These are phyloP conservation scores for Diaporthe caulivora DNA, from an alignment of 2,329 filamentous ascomycete species.

Conservation along the genomic window DNA sequence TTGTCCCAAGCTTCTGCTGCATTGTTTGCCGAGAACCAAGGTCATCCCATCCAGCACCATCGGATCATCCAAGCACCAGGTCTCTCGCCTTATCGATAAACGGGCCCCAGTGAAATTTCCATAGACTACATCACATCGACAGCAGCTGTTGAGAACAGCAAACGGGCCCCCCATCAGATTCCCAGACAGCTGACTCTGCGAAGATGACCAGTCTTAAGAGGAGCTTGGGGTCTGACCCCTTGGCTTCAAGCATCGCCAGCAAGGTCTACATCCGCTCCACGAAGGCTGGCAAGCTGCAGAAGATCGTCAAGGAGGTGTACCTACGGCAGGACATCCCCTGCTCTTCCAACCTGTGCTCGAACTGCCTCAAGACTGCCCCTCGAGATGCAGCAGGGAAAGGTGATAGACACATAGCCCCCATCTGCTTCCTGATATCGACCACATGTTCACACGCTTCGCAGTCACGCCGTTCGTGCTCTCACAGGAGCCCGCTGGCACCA, in stretches of 20 bases:
- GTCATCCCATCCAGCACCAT: background rate
- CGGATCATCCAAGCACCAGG: constrained; percentile 1
- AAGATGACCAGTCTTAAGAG: constrained; percentile 76
- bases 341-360: constrained; percentile 87
- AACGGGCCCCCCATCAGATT: constrained; percentile 22
- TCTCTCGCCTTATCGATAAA: constrained; percentile 25
- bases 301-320: constrained; percentile 97
- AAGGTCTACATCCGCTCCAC: constrained; percentile 97
- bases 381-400: constrained; percentile 83
- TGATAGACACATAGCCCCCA: constrained; percentile 62
- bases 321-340: constrained; percentile 97
- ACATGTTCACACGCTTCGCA: constrained; percentile 53
- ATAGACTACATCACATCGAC: constrained; percentile 26
- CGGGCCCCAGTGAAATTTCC: constrained; percentile 28
- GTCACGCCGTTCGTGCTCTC: constrained; percentile 89
- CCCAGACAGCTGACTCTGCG: background rate
- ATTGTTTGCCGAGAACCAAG: constrained; percentile 9
- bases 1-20: background rate
- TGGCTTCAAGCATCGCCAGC: constrained; percentile 84
- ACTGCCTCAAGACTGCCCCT: constrained; percentile 81
- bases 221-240: constrained; percentile 63
- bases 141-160: constrained; percentile 8
- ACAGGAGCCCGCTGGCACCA: constrained; percentile 86
- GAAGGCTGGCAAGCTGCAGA: constrained; percentile 96
- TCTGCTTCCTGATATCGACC: background rate